Percentiles rank a stretch among this genome's conserved stretches.
Evolutionary conservation across 139 green algal species (phyloP).

Genomic region (Chlamydomonas incerta): DNA sequence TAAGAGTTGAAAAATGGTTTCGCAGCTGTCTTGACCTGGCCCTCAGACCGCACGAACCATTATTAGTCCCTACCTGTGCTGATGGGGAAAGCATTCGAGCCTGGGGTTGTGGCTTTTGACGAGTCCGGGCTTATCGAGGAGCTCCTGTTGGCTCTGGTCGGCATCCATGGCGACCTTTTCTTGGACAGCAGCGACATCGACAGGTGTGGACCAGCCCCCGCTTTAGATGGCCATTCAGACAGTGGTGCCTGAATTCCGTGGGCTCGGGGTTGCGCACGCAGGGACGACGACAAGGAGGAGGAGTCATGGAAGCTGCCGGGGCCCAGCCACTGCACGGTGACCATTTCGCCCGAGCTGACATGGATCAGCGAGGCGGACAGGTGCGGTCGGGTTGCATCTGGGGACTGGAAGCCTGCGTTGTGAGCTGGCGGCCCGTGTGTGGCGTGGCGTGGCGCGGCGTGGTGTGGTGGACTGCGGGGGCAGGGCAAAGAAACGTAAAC

Average conservation of each 20-base stretch:
- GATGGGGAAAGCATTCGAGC: no score
- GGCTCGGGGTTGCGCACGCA: not conserved
- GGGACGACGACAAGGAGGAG: slow-evolving; percentile 29
- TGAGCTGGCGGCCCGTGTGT: no score
- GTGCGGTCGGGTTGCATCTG: not conserved
- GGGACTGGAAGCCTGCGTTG: no score
- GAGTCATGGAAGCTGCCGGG: slow-evolving; percentile 18
- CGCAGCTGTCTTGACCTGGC: no score
- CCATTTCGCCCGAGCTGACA: slow-evolving; percentile 51
- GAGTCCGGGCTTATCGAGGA: slow-evolving; percentile 76
- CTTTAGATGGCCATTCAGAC: no score
- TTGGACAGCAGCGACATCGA: slow-evolving; percentile 47
- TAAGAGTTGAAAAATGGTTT: no score
- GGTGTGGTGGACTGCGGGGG: no score
- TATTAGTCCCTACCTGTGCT: no score
- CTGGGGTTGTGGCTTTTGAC: not conserved
- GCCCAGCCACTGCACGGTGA: slow-evolving; percentile 41
- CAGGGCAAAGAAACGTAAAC: no score
- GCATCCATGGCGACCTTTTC: slow-evolving; percentile 87
- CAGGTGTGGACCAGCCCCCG: not conserved
- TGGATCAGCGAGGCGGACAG: slow-evolving; percentile 54
- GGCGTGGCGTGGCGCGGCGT: no score
- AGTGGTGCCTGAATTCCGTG: no score
- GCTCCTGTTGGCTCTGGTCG: slow-evolving; percentile 84
- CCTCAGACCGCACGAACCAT: no score